Evolutionary conservation across 768 basidiomycete species (phyloP).

Genomic region (Sarcomyxa edulis): DNA sequence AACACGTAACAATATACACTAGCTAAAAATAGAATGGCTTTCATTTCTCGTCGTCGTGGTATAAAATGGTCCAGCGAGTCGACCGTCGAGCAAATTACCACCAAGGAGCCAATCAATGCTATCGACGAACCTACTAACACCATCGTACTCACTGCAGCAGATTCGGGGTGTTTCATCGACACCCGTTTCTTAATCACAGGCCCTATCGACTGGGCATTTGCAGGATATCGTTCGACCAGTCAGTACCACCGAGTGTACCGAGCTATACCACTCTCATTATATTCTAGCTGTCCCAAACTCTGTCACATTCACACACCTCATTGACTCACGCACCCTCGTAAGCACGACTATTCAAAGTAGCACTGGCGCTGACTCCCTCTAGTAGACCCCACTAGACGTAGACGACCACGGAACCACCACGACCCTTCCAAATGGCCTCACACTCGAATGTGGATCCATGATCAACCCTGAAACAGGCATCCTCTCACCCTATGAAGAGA

Average conservation of each 20-base stretch:
- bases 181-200: conserved; percentile 25
- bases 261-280: too few species aligned
- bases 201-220: conserved; percentile 32
- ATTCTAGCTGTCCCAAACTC: too few species aligned
- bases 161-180: conserved; percentile 29
- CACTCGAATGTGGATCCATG: conserved; percentile 27
- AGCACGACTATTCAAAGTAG: neutral
- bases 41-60: too few species aligned
- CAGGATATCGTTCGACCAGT: conserved; percentile 23
- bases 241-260: neutral
- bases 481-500: conserved; percentile 24
- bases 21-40: too few species aligned
- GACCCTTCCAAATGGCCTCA: conserved; percentile 20
- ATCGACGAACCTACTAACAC: conserved; percentile 32
- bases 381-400: conserved; percentile 12
- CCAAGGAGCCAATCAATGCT: too few species aligned
- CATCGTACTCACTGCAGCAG: conserved; percentile 25
- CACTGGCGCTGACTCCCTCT: neutral
- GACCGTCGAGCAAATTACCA: too few species aligned
- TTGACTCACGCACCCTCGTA: conserved; percentile 27
- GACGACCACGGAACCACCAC: conserved; percentile 22
- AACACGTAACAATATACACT: too few species aligned
- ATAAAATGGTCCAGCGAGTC: too few species aligned
- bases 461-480: conserved; percentile 24
- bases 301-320: conserved; percentile 22